These are phyloP conservation scores for Chenopodium berlandieri DNA, from an alignment of 148 eudicot species.

Conservation along the genomic window DNA sequence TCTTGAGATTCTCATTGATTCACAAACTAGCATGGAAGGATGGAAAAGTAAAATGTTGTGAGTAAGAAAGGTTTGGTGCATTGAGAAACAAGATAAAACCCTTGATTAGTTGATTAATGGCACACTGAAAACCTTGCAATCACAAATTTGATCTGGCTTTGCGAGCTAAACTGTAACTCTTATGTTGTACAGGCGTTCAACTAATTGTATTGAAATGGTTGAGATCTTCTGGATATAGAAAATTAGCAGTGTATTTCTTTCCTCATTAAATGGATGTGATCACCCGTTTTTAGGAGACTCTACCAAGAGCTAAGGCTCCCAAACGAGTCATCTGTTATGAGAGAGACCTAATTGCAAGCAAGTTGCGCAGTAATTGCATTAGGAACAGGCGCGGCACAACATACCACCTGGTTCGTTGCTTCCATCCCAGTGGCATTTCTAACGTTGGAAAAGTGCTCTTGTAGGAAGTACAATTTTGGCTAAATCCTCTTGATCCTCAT, in stretches of 20 bases:
- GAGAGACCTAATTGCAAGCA: background rate
- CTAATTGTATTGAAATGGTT: background rate
- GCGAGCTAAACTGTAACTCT: background rate
- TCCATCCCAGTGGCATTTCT: background rate
- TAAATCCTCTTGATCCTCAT: background rate
- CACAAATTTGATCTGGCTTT: background rate
- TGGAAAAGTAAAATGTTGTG: background rate
- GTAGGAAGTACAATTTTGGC: background rate
- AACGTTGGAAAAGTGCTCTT: background rate
- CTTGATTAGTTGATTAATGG: background rate
- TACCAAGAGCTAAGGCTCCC: background rate
- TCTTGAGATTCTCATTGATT: background rate
- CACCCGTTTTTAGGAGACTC: background rate
- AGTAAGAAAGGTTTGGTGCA: background rate
- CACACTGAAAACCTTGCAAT: background rate
- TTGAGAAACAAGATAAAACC: background rate
- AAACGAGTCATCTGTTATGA: background rate
- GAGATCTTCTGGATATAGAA: background rate
- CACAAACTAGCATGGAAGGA: background rate
- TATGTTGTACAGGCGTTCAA: background rate
- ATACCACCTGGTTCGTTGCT: background rate
- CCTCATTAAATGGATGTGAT: background rate
- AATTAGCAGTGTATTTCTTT: background rate
- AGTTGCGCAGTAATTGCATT: background rate
- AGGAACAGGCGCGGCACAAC: background rate